phyloP scores from a whole-genome alignment of 2,329 filamentous ascomycete genomes.

The Colletotrichum zoysiae region DNA sequence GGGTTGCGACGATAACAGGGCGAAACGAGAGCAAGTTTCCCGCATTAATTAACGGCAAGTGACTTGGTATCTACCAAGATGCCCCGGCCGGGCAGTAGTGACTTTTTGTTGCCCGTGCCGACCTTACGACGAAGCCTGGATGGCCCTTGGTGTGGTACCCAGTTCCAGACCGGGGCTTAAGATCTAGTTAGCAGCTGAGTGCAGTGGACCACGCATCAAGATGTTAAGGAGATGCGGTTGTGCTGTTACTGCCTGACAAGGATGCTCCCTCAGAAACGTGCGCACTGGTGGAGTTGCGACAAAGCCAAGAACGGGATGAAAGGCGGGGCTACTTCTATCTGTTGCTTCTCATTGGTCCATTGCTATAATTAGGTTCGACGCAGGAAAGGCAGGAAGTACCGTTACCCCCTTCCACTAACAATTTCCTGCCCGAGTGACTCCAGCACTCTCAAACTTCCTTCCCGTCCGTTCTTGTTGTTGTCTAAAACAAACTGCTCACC shows the following conservation, averaged over 20 bases:
- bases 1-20: constrained; percentile 21
- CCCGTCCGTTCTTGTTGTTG: not conserved
- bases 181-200: constrained; percentile 13
- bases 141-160: constrained; percentile 17
- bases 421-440: constrained; percentile 23
- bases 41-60: constrained; percentile 39
- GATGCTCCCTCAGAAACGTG: constrained; percentile 8
- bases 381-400: constrained; percentile 20
- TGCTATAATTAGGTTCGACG: not conserved
- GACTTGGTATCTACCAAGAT: constrained; percentile 36
- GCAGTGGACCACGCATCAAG: not conserved
- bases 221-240: constrained; percentile 15
- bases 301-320: constrained; percentile 29
- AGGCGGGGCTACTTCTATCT: not conserved
- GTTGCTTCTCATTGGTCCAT: constrained; percentile 11
- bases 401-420: constrained; percentile 18
- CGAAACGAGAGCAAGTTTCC: constrained; percentile 40
- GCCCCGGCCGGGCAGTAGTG: constrained; percentile 23
- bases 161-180: constrained; percentile 4
- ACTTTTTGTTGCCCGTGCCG: constrained; percentile 32
- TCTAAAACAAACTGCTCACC: constrained; percentile 40
- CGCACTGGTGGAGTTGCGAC: constrained; percentile 33
- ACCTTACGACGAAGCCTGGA: constrained; percentile 12
- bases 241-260: constrained; percentile 20
- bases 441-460: constrained; percentile 6